Base-by-base conservation (phyloP, 2,329 filamentous ascomycete species). In the Daldinia sp. region DNA sequence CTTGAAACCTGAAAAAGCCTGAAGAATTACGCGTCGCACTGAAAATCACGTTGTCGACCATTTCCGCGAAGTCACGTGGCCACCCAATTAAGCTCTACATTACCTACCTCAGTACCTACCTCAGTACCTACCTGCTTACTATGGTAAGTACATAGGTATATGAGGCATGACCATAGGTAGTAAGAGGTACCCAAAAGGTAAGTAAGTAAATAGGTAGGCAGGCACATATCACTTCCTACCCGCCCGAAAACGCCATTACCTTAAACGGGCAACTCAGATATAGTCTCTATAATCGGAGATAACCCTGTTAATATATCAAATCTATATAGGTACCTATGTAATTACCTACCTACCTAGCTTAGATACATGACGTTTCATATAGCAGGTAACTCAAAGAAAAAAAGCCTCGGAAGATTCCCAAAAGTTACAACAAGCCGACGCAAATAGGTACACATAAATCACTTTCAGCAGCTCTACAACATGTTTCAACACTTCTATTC, bases 41-140 rank as follows among this genome's bases (percentile, higher is more conserved):
- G 19, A 63, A n/a, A 47, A 56, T 25, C 37, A 15, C 34, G 41
- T 45, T 19, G 53, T 21, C 19, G 35, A 48, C 35, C 7, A 34
- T 61, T 49, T 52, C 70, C 70, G 67, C 71, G 68, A 68, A 56
- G 54, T 72, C 71, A 73, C 70, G 70, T 73, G 71, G 11, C 11
- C 11, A 32, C 15, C 17, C 27, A 49, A 62, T 59, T 52, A 64
- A 58, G 9, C 25, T 52, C 21, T 35, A 7, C 34, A 35, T n/a
- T 41, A 41, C 37, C 10, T 23, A n/a, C n/a, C n/a, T n/a, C n/a
- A n/a, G n/a, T n/a, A n/a, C n/a, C n/a, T n/a, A n/a, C n/a, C n/a
- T n/a, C n/a, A n/a, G n/a, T n/a, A n/a, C n/a, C n/a, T n/a, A n/a
- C n/a, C n/a, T n/a, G n/a, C n/a, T n/a, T n/a, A n/a, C n/a, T n/a